Conservation (phyloP, 768 basidiomycete species). For the Boletus edulis region DNA sequence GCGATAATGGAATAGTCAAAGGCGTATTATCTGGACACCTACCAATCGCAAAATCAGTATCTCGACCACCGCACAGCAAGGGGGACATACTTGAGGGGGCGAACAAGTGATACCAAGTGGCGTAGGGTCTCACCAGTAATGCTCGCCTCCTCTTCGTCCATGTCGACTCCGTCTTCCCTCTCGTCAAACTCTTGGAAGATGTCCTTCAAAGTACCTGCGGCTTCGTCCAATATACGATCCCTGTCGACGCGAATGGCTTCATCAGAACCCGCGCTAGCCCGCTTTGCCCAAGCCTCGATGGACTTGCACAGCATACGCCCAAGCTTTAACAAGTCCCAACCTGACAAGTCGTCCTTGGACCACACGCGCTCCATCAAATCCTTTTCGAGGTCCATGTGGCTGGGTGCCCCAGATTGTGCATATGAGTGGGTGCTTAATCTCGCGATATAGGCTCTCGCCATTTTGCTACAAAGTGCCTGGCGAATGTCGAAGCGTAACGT, state of each 20-base stretch:
- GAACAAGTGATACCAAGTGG: conserved; percentile 57
- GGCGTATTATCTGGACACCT: conserved; percentile 47
- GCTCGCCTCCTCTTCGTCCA: conserved; percentile 68
- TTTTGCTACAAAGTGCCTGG: conserved; percentile 54
- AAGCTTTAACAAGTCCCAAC: conserved; percentile 65
- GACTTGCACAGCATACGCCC: conserved; percentile 54
- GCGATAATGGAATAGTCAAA: conserved; percentile 50
- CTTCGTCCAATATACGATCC: conserved; percentile 66
- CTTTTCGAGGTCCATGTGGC: conserved; percentile 55
- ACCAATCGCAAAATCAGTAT: conserved; percentile 10
- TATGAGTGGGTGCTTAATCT: conserved; percentile 52
- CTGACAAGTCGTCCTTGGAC: conserved; percentile 63
- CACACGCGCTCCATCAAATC: conserved; percentile 72
- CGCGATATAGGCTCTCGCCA: conserved; percentile 66
- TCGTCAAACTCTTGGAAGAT: conserved; percentile 71
- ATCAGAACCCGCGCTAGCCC: conserved; percentile 26
- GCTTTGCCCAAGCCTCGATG: conserved; percentile 57
- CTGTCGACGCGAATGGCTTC: conserved; percentile 34
- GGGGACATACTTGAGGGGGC: conserved; percentile 50
- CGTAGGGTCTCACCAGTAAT: conserved; percentile 62
- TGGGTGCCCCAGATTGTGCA: conserved; percentile 57
- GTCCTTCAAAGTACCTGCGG: conserved; percentile 67
- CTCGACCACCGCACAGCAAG: background rate
- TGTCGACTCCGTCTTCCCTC: conserved; percentile 49
- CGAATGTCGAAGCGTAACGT: conserved; percentile 64